These are phyloP conservation scores for Phyllosticta citriasiana DNA, from an alignment of 2,329 filamentous ascomycete genomes.

Conservation along the genomic window DNA sequence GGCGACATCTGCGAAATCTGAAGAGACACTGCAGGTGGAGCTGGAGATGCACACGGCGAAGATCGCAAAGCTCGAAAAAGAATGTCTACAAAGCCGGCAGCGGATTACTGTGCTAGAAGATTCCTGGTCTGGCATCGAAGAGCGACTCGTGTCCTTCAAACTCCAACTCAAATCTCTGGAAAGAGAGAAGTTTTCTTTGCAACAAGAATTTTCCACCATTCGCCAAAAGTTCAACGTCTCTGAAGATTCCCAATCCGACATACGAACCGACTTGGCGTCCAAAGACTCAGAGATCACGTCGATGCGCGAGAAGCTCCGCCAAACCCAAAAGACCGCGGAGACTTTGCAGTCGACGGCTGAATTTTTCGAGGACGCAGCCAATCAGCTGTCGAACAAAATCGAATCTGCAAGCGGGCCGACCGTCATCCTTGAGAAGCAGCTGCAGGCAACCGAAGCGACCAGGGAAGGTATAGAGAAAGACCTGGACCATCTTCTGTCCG, in stretches of 20 bases:
- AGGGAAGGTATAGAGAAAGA: conserved; percentile 5
- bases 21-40: conserved; percentile 16
- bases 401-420: neutral
- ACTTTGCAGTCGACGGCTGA: conserved; percentile 1
- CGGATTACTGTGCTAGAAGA: conserved; percentile 17
- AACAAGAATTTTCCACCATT: conserved; percentile 16
- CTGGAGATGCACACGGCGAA: conserved; percentile 16
- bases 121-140: conserved; percentile 19
- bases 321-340: conserved; percentile 2
- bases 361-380: conserved; percentile 4
- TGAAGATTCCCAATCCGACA: conserved; percentile 13
- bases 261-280: conserved; percentile 13
- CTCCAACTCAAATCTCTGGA: conserved; percentile 18
- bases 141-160: conserved; percentile 15
- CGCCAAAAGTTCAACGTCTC: conserved; percentile 16
- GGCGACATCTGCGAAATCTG: conserved; percentile 14
- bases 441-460: conserved; percentile 3
- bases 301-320: conserved; percentile 1
- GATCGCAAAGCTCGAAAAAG: conserved; percentile 19
- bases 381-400: conserved; percentile 4
- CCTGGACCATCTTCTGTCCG: neutral
- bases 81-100: conserved; percentile 13
- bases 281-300: conserved; percentile 3
- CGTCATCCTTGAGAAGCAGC: conserved; percentile 7
- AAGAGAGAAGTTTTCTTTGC: conserved; percentile 14